These are phyloP conservation scores for Yamadazyma triangularis DNA, from an alignment of 1,139 yeast species.

Conservation along the genomic window DNA sequence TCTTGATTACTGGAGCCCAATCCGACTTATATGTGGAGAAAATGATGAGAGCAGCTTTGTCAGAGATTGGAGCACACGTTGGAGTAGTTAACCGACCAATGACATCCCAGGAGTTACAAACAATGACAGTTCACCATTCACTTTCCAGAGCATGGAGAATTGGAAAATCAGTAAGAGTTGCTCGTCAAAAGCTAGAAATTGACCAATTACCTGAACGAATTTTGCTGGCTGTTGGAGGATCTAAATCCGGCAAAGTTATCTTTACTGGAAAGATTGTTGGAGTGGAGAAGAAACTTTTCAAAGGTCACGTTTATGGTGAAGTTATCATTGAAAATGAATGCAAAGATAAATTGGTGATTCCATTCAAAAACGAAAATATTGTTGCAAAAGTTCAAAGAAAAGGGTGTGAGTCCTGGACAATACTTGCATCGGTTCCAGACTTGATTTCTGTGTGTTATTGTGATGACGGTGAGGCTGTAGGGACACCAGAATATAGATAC, in stretches of 20 bases:
- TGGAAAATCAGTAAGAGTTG: slow-evolving; percentile 38
- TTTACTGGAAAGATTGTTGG: slow-evolving; percentile 42
- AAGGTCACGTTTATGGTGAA: slow-evolving; percentile 46
- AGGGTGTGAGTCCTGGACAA: slow-evolving; percentile 15
- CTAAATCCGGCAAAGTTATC: slow-evolving; percentile 26
- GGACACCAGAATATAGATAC: slow-evolving; percentile 38
- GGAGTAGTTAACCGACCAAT: slow-evolving; percentile 36
- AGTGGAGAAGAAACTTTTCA: slow-evolving; percentile 34
- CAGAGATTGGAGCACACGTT: slow-evolving; percentile 35
- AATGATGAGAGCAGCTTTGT: slow-evolving; percentile 34
- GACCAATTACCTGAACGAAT: slow-evolving; percentile 30
- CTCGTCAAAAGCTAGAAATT: slow-evolving; percentile 29
- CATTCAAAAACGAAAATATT: slow-evolving; percentile 45
- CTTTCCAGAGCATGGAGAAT: slow-evolving; percentile 45
- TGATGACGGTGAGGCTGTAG: slow-evolving; percentile 43
- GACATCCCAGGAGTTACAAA: slow-evolving; percentile 14
- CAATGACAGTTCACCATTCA: slow-evolving; percentile 25
- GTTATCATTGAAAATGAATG: slow-evolving; percentile 29
- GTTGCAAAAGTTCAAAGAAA: slow-evolving; percentile 19
- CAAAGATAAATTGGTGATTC: slow-evolving; percentile 23
- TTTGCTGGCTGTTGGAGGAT: slow-evolving; percentile 33
- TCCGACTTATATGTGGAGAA: slow-evolving; percentile 30
- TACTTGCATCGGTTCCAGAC: slow-evolving; percentile 41
- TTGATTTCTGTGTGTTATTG: slow-evolving; percentile 39
- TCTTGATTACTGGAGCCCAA: slow-evolving; percentile 30